Base-by-base conservation (phyloP, 2,329 filamentous ascomycete genomes). In the Penicillium fuscoglaucum region DNA sequence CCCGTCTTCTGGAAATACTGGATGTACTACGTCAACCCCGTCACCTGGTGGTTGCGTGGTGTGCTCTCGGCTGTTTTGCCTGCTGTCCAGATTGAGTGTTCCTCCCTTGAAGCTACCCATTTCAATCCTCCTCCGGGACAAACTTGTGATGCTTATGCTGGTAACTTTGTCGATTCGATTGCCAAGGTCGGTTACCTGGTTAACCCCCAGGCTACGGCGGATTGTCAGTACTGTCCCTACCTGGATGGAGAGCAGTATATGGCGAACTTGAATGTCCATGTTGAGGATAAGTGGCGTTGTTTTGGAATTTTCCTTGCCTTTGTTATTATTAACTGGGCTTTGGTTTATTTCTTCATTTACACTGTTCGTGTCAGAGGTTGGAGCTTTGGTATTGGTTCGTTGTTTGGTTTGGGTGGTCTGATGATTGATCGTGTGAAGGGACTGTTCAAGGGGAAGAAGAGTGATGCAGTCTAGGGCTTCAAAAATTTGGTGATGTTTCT, bases 321-420 rank as follows among this genome's bases (percentile, higher is more conserved):
- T 70, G 85, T 84, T 52, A 76, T 89, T 15, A 87, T 84, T 51
- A 91, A 91, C 68, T 91, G 86, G 86, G 76, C 82, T 41, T 73
- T 91, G 54, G 87, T 91, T 1, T 90, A 90, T 71, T 90, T 91
- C 75, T 91, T 92, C 69, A 86, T 91, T 57, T 92, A 88, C 74
- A 88, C 85, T 3, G 87, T 90, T 7, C 81, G 89, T 19, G 84
- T 91, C 55, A 82, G 82, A 62, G 83, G 87, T 8, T 91, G 88
- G 87, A 83, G 76, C 24, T 91, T 91, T 72, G 89, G 88, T 0
- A 80, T 91, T 58, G 84, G 84, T 0, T 76, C 75, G 44, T 28
- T 89, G 3, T 87, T 87, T 69, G 77, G 79, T 2, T 63, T 62
- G 2, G 51, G 80, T n/a, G 82, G 79, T 2, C 79, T 76, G 68